phyloP scores from a whole-genome alignment of 129 eudicot genomes.

The Solidago caesia region DNA sequence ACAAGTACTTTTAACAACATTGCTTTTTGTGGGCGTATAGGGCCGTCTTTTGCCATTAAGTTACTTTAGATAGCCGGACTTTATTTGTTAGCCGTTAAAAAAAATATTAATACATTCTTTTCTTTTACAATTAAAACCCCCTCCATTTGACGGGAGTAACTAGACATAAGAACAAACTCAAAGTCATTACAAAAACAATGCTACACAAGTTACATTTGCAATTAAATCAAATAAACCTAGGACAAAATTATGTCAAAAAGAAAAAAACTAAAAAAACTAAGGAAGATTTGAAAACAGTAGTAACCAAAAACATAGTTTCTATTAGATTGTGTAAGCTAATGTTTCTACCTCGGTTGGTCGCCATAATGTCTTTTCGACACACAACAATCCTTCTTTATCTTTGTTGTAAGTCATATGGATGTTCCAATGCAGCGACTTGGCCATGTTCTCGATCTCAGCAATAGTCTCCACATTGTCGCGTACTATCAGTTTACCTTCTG shows the following conservation, averaged over 20 bases:
- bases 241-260: background rate
- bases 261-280: background rate
- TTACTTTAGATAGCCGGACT: no score
- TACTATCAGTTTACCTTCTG: conserved; percentile 51
- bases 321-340: conserved; percentile 24
- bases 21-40: no score
- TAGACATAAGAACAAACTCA: background rate
- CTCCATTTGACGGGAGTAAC: background rate
- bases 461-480: conserved; percentile 53
- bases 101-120: background rate
- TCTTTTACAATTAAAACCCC: background rate
- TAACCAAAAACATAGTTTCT: background rate
- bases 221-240: background rate
- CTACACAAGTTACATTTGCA: background rate
- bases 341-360: conserved; percentile 57
- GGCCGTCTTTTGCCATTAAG: no score
- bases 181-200: background rate
- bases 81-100: no score
- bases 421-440: conserved; percentile 61
- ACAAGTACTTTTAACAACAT: no score
- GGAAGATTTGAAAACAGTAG: background rate
- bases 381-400: conserved; percentile 48
- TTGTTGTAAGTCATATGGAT: conserved; percentile 36
- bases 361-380: conserved; percentile 54
- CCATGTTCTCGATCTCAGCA: conserved; percentile 48